phyloP scores from a whole-genome alignment of 140 eudicot species.

The Stevia rebaudiana region DNA sequence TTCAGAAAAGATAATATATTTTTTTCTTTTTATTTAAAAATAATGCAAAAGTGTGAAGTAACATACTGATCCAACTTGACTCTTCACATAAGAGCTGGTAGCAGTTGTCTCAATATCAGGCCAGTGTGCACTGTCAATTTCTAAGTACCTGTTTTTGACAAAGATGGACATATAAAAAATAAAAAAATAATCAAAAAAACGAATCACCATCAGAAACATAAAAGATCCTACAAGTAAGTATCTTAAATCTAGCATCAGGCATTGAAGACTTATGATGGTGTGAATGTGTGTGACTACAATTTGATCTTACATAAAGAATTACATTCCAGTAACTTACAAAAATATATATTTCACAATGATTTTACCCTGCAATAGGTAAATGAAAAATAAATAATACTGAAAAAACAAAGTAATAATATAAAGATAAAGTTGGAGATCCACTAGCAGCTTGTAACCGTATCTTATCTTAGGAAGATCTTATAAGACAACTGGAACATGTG shows the following conservation, averaged over 20 bases:
- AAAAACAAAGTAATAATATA: neutral
- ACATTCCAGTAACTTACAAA: neutral
- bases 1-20: neutral
- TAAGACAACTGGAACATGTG: too few relatives aligned
- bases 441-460: too few relatives aligned
- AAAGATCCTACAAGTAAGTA: neutral
- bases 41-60: conserved; percentile 7
- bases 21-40: neutral
- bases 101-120: conserved; percentile 74
- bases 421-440: too few relatives aligned
- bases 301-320: neutral
- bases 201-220: neutral
- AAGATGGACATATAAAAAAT: conserved; percentile 2
- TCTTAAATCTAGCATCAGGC: neutral
- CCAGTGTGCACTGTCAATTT: conserved; percentile 66
- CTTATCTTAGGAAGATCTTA: too few relatives aligned
- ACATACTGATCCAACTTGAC: conserved; percentile 82
- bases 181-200: too few relatives aligned
- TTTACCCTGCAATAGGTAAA: neutral
- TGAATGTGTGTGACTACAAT: neutral
- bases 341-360: neutral
- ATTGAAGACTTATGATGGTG: neutral
- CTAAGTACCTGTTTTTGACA: conserved; percentile 47
- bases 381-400: neutral
- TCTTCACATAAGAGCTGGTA: conserved; percentile 43